Evolutionary conservation across 1,139 yeast species (phyloP).

Genomic region (Barnettozyma hawaiiensis): DNA sequence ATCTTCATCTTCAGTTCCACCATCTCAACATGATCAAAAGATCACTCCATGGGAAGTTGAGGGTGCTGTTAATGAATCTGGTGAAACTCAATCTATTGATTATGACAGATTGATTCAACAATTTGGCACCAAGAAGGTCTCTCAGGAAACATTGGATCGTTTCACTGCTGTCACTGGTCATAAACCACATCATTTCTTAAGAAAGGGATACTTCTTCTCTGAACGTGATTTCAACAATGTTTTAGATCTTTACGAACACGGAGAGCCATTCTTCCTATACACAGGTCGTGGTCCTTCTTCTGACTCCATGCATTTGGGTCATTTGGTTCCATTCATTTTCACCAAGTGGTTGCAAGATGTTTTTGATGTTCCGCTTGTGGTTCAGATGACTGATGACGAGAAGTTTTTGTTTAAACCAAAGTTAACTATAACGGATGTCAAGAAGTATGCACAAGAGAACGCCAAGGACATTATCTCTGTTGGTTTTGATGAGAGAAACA

Average conservation of each 20-base stretch:
- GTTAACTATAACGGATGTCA: slow-evolving; percentile 84
- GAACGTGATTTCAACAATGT: slow-evolving; percentile 83
- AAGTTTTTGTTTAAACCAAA: slow-evolving; percentile 92
- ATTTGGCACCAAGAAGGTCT: slow-evolving; percentile 80
- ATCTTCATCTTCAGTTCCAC: neutral
- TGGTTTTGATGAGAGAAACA: slow-evolving; percentile 91
- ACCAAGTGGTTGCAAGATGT: slow-evolving; percentile 98
- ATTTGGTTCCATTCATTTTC: slow-evolving; percentile 91
- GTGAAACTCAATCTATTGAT: slow-evolving; percentile 82
- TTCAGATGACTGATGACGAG: slow-evolving; percentile 96
- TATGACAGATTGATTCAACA: slow-evolving; percentile 80
- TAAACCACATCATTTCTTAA: slow-evolving; percentile 86
- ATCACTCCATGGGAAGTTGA: slow-evolving; percentile 99
- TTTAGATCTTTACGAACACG: slow-evolving; percentile 85
- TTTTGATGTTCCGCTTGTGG: slow-evolving; percentile 92
- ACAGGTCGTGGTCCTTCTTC: slow-evolving; percentile 98
- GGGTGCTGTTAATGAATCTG: slow-evolving; percentile 90
- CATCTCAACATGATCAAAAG: slow-evolving; percentile 44
- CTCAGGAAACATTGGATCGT: slow-evolving; percentile 64
- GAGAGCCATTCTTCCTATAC: slow-evolving; percentile 90
- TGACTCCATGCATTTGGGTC: slow-evolving; percentile 95
- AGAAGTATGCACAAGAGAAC: slow-evolving; percentile 68
- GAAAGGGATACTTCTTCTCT: slow-evolving; percentile 89
- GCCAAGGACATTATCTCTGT: slow-evolving; percentile 92
- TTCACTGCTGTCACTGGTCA: slow-evolving; percentile 82